Evolutionary conservation across 768 basidiomycete species (phyloP).

Genomic region (Lactarius indigo): DNA sequence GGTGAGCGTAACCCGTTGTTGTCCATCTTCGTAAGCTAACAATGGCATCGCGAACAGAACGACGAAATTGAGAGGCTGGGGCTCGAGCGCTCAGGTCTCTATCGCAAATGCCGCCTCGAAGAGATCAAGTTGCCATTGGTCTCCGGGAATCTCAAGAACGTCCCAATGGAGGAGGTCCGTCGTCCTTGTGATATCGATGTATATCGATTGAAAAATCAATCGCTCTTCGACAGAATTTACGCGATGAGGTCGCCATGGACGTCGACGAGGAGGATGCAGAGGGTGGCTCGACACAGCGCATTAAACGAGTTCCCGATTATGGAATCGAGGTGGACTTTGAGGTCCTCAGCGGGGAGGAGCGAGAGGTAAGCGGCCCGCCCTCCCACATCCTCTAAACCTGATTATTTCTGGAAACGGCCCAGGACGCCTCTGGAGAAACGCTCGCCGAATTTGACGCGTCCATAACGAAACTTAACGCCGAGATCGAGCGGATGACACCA

Average conservation of each 20-base stretch:
- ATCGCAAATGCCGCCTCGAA: constrained; percentile 90
- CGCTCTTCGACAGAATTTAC: constrained; percentile 52
- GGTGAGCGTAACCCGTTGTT: constrained; percentile 41
- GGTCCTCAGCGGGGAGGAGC: constrained; percentile 68
- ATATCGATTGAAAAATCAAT: not conserved
- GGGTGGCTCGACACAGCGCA: constrained; percentile 49
- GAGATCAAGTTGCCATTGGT: constrained; percentile 81
- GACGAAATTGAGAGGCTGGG: constrained; percentile 90
- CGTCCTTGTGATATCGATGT: not conserved
- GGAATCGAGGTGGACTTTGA: constrained; percentile 90
- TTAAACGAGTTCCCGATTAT: constrained; percentile 70
- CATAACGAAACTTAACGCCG: constrained; percentile 63
- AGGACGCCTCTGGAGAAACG: constrained; percentile 61
- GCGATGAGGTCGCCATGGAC: constrained; percentile 88
- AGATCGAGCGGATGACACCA: constrained; percentile 92
- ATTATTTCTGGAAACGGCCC: not conserved
- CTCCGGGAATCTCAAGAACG: constrained; percentile 73
- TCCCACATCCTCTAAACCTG: not conserved
- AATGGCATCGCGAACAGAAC: constrained; percentile 42
- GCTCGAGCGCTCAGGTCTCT: constrained; percentile 80
- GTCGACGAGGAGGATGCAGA: constrained; percentile 86
- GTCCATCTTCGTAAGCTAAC: constrained; percentile 25
- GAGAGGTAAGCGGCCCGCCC: constrained; percentile 45
- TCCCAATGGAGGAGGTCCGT: constrained; percentile 91
- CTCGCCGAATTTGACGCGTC: constrained; percentile 71